Conservation (phyloP, 2,329 filamentous ascomycete genomes). For the Metarhizium guizhouense region DNA sequence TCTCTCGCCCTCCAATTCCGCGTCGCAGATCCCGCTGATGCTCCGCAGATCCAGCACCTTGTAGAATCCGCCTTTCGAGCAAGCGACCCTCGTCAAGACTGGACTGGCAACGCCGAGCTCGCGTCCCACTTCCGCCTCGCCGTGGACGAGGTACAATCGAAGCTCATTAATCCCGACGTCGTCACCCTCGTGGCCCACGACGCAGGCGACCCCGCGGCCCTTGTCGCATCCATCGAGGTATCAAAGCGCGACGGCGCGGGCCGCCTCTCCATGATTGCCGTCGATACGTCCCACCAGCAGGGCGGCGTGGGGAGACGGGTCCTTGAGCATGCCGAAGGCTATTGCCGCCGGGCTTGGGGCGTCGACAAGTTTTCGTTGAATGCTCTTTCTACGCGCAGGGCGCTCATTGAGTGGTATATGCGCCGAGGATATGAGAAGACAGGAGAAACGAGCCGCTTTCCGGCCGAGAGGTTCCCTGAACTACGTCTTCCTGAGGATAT, state of each 20-base stretch:
- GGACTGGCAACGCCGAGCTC: slow-evolving; percentile 1
- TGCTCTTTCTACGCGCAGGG: slow-evolving; percentile 22
- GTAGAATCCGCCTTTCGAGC: slow-evolving; percentile 2
- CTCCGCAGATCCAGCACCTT: background rate
- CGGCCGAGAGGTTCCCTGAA: slow-evolving; percentile 12
- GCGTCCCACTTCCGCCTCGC: background rate
- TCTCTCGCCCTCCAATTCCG: background rate
- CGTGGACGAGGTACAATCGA: slow-evolving; percentile 7
- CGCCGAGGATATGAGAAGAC: slow-evolving; percentile 24
- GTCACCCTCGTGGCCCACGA: slow-evolving; percentile 2
- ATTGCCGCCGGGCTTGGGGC: slow-evolving; percentile 19
- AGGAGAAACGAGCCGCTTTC: slow-evolving; percentile 22
- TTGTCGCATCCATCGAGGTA: slow-evolving; percentile 15
- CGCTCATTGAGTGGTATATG: slow-evolving; percentile 26
- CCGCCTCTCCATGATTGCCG: slow-evolving; percentile 25
- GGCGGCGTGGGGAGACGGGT: slow-evolving; percentile 24
- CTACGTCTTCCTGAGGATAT: slow-evolving; percentile 18
- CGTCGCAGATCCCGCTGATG: background rate
- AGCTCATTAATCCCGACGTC: slow-evolving; percentile 5
- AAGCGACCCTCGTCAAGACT: background rate
- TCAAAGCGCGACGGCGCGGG: slow-evolving; percentile 16
- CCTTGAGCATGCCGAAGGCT: slow-evolving; percentile 21
- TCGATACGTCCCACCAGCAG: slow-evolving; percentile 20
- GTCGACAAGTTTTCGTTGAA: slow-evolving; percentile 20
- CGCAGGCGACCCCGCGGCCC: background rate